Evolutionary conservation across 805 yeast species (phyloP), one percentile per base, ranked within the genome.

Genomic region (Schwanniomyces pseudopolymorphus): DNA sequence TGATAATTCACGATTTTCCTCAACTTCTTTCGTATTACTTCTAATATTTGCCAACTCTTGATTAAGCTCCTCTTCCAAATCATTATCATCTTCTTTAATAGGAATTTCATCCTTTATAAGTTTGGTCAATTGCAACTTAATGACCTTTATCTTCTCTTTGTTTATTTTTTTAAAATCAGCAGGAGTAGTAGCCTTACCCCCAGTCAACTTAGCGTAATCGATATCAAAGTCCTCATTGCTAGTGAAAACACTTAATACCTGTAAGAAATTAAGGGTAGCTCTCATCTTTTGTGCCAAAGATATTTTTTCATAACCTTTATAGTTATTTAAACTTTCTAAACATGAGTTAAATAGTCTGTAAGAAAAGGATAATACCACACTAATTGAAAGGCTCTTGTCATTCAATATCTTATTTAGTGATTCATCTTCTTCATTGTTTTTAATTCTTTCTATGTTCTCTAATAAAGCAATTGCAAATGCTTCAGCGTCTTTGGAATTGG

Each of bases 381-480:
- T 52, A n/a, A 60, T 43, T 5, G 75, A 63, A 25, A 83, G 73
- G 9, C 73, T 77, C 50, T 81, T 83, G 54, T 85, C 88, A 22
- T 66, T 66, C 16, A 91, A 66, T 10, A 89, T 72, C 14, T 75
- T 78, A 33, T 57, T 62, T 2, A 80, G 54, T 17, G 69, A 59
- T 5, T 67, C 78, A 43, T 70, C 72, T 4, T 66, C 67, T 4
- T 64, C 66, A 10, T 70, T 55, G 21, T 72, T 67, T 56, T 83
- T 84, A 48, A 75, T 67, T 1, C 55, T 48, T 59, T 94, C 99
- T 31, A 94, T 80, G 2, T 78, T 78, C 57, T 86, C 95, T 45
- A 92, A 66, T 39, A 94, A 66, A 2, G 61, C 58, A 40, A 84
- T 67, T 0, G 92, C 88, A 54, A 79, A 80, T 1, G 55, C 57